phyloP scores from a whole-genome alignment of 257 asterid species.

The Solanum sitiens region DNA sequence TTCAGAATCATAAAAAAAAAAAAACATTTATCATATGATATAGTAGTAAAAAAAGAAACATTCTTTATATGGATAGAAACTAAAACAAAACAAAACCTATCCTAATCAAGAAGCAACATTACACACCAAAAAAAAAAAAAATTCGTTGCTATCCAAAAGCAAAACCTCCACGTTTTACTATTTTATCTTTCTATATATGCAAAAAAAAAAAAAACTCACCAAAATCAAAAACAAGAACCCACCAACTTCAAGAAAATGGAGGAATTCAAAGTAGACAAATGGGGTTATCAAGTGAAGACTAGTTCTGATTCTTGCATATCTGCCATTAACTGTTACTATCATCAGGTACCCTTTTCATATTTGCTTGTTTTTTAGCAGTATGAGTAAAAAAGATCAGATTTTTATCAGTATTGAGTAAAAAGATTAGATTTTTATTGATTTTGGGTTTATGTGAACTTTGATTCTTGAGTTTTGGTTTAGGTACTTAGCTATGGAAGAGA shows the following conservation, averaged over 20 bases:
- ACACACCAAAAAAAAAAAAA: not conserved
- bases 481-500: conserved; percentile 81
- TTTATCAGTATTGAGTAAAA: not conserved
- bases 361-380: not conserved
- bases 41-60: not conserved
- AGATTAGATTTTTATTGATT: not conserved
- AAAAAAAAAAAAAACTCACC: not conserved
- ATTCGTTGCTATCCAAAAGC: not conserved
- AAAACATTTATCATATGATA: not conserved
- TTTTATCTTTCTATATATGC: not conserved
- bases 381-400: not conserved
- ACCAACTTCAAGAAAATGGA: conserved; percentile 13
- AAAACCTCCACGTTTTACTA: not conserved
- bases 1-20: not conserved
- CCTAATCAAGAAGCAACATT: not conserved
- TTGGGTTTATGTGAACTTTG: not conserved
- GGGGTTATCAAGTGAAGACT: conserved; percentile 83
- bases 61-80: not conserved
- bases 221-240: not conserved
- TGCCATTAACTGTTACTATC: conserved; percentile 73
- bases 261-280: conserved; percentile 41
- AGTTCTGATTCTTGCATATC: conserved; percentile 61
- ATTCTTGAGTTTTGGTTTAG: not conserved
- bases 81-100: not conserved
- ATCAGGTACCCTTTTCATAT: conserved; percentile 35